Conservation (phyloP, 129 eudicot genomes). For the Lactuca sativa region DNA sequence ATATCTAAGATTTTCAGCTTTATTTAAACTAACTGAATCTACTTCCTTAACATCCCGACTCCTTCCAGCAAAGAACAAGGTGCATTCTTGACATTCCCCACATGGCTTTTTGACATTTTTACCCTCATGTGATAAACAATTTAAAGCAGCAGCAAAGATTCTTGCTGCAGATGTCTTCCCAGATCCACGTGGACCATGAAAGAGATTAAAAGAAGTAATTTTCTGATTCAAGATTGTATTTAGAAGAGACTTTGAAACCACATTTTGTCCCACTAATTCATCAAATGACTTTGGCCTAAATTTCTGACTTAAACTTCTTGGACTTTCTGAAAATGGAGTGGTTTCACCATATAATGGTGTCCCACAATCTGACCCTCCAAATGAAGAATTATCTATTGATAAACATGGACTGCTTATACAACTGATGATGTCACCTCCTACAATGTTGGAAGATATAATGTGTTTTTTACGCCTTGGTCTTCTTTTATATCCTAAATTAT, state of each 20-base stretch:
- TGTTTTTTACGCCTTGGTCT: slow-evolving; percentile 37
- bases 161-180: slow-evolving; percentile 89
- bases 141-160: slow-evolving; percentile 88
- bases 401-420: slow-evolving; percentile 67
- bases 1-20: slow-evolving; percentile 45
- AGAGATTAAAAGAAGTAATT: slow-evolving; percentile 69
- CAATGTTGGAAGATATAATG: slow-evolving; percentile 36
- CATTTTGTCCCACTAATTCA: slow-evolving; percentile 79
- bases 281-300: slow-evolving; percentile 74
- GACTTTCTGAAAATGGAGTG: slow-evolving; percentile 57
- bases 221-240: slow-evolving; percentile 48
- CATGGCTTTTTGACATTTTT: slow-evolving; percentile 50
- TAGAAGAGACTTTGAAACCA: slow-evolving; percentile 58
- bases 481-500: slow-evolving; percentile 29
- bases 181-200: slow-evolving; percentile 93
- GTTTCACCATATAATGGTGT: slow-evolving; percentile 46
- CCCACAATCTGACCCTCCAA: slow-evolving; percentile 46
- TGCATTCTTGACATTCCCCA: slow-evolving; percentile 77
- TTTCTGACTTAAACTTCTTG: slow-evolving; percentile 75
- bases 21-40: slow-evolving; percentile 69
- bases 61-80: slow-evolving; percentile 70
- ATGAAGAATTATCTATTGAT: slow-evolving; percentile 43
- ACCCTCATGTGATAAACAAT: slow-evolving; percentile 58
- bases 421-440: slow-evolving; percentile 64
- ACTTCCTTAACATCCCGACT: slow-evolving; percentile 80